A percentile compares a stretch with the other conserved stretches of the same genome.
These are phyloP conservation scores for Onygenales sp. DNA, from an alignment of 2,329 filamentous ascomycete genomes.

Conservation along the genomic window DNA sequence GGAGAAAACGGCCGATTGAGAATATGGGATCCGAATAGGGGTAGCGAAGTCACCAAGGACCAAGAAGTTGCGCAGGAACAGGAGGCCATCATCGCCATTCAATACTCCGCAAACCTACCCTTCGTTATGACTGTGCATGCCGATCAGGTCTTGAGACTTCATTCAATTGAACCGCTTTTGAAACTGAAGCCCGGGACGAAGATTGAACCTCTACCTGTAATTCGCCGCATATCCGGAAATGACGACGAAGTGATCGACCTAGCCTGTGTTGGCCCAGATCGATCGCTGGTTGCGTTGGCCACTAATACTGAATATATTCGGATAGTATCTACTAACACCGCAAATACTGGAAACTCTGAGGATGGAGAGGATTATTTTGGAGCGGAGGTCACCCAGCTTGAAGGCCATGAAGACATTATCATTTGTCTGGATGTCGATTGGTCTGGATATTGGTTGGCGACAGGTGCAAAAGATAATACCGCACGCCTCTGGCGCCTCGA, in stretches of 20 bases:
- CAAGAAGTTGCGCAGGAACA: constrained; percentile 53
- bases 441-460: constrained; percentile 95
- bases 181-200: constrained; percentile 30
- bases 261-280: constrained; percentile 71
- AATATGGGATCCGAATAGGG: constrained; percentile 71
- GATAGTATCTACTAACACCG: constrained; percentile 55
- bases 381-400: constrained; percentile 74
- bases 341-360: constrained; percentile 14
- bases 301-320: constrained; percentile 93
- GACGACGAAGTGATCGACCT: constrained; percentile 97
- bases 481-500: constrained; percentile 86
- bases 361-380: constrained; percentile 60
- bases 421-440: constrained; percentile 91
- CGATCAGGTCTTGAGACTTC: constrained; percentile 78
- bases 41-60: constrained; percentile 68
- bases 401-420: constrained; percentile 90
- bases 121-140: constrained; percentile 76
- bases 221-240: constrained; percentile 82
- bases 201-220: constrained; percentile 50
- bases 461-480: constrained; percentile 93
- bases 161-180: constrained; percentile 41
- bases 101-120: constrained; percentile 56
- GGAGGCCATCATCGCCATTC: constrained; percentile 60
- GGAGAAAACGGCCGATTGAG: constrained; percentile 75
- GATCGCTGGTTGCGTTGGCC: constrained; percentile 75